Conservation (phyloP, 352 stramenopile genomes). For the Pythium guiyangense region DNA sequence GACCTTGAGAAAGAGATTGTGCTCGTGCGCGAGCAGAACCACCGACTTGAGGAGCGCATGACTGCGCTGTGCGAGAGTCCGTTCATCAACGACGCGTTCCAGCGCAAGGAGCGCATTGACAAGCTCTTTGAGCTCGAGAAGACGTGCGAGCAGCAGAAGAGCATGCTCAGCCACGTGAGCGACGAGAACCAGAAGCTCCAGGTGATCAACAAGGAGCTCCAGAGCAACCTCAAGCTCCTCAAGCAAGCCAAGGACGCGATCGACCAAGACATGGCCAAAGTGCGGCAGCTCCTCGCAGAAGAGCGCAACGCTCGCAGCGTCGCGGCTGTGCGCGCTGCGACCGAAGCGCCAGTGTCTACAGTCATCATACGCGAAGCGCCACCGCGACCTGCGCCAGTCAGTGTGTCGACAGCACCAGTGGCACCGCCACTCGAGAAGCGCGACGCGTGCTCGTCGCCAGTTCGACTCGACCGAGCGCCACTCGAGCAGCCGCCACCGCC, state of each 20-base stretch:
- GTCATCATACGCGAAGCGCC: constrained; percentile 14
- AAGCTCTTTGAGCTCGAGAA: constrained; percentile 87
- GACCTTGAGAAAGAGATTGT: constrained; percentile 82
- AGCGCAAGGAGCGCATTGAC: constrained; percentile 82
- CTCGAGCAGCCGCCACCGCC: not conserved
- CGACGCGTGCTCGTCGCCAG: constrained; percentile 60
- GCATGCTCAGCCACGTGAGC: constrained; percentile 56
- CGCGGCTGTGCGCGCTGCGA: constrained; percentile 21
- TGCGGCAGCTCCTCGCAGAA: constrained; percentile 67
- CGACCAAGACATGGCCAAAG: constrained; percentile 54
- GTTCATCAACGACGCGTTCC: constrained; percentile 91
- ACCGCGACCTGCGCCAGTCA: not conserved
- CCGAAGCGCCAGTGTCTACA: not conserved
- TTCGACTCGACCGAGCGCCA: constrained; percentile 21
- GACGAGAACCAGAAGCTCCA: constrained; percentile 84
- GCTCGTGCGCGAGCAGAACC: constrained; percentile 77
- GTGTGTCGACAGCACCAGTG: not conserved
- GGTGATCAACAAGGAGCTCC: constrained; percentile 70
- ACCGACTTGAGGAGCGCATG: constrained; percentile 87
- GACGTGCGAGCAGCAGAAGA: constrained; percentile 69
- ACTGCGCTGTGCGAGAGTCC: constrained; percentile 89
- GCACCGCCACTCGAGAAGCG: constrained; percentile 38
- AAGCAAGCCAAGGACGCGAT: constrained; percentile 71
- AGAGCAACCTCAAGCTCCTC: constrained; percentile 78
- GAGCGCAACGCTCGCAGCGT: constrained; percentile 45